A percentile compares a stretch with the other conserved stretches of the same genome.
These are phyloP conservation scores for Russula abietina DNA, from an alignment of 768 basidiomycete species.

Conservation along the genomic window DNA sequence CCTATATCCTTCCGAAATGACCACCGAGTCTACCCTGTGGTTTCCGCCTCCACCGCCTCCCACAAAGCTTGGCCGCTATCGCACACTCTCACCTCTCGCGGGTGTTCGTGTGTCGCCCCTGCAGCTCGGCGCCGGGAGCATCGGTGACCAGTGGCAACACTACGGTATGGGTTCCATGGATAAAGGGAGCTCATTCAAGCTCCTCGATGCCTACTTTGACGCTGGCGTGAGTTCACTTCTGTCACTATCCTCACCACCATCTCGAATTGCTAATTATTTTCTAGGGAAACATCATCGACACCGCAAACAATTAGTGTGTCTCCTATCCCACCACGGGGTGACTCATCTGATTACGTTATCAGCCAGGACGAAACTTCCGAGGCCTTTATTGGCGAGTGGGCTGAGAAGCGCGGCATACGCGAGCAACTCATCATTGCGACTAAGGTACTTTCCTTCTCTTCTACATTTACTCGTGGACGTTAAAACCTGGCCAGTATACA, in stretches of 20 bases:
- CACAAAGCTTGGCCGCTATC: slow-evolving; percentile 32
- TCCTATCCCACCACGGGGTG: background rate
- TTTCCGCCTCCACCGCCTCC: background rate
- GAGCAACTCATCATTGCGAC: slow-evolving; percentile 47
- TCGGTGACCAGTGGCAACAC: slow-evolving; percentile 36
- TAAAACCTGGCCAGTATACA: background rate
- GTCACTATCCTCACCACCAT: background rate
- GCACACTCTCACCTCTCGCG: slow-evolving; percentile 37
- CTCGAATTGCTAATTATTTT: slow-evolving; percentile 29
- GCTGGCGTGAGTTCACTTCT: slow-evolving; percentile 42
- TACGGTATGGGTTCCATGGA: slow-evolving; percentile 32
- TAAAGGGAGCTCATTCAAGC: slow-evolving; percentile 35
- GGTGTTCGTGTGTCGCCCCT: slow-evolving; percentile 48
- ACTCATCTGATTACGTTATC: background rate
- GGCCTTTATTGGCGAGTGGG: slow-evolving; percentile 48
- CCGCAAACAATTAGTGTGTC: slow-evolving; percentile 41
- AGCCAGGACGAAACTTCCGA: slow-evolving; percentile 56
- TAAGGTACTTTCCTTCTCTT: slow-evolving; percentile 30
- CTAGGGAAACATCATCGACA: slow-evolving; percentile 48
- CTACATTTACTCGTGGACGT: slow-evolving; percentile 11
- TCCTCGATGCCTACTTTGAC: slow-evolving; percentile 36
- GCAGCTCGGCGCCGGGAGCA: slow-evolving; percentile 35
- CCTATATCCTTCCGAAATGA: background rate
- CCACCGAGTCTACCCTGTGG: background rate
- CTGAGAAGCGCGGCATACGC: slow-evolving; percentile 37